Conservation (phyloP, 331 rosid species). For the Malus hybrid region DNA sequence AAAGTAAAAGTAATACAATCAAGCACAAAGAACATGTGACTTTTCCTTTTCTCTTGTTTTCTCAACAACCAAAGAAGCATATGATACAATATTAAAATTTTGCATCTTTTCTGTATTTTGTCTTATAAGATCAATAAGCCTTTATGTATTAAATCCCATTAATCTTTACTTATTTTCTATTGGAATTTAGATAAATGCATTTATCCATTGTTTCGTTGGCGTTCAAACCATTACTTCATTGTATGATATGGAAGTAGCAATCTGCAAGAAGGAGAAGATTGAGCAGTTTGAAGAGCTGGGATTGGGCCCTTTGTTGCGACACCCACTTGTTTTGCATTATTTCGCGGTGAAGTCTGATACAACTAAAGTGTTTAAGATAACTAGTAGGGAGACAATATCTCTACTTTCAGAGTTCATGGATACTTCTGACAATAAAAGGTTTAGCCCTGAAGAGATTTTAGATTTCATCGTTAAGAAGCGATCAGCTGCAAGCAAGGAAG, state of each 20-base stretch:
- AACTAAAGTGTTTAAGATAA: conserved; percentile 53
- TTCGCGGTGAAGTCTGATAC: conserved; percentile 38
- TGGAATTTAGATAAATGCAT: conserved; percentile 66
- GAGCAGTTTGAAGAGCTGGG: conserved; percentile 55
- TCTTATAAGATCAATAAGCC: neutral
- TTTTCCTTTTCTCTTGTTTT: neutral
- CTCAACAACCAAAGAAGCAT: neutral
- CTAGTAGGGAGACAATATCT: conserved; percentile 37
- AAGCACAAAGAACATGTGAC: neutral
- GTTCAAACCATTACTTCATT: conserved; percentile 58
- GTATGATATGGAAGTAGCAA: conserved; percentile 68
- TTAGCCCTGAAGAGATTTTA: conserved; percentile 47
- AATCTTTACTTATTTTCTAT: conserved; percentile 5
- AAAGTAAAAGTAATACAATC: neutral
- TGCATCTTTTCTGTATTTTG: neutral
- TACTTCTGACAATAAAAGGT: conserved; percentile 9
- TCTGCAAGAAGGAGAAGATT: conserved; percentile 69
- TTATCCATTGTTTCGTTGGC: conserved; percentile 83
- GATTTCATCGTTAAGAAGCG: conserved; percentile 56
- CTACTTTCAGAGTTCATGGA: conserved; percentile 33
- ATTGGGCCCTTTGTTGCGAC: conserved; percentile 78
- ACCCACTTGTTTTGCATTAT: conserved; percentile 77
- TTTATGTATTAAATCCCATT: neutral
- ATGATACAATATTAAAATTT: neutral
- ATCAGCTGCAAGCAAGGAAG: conserved; percentile 45